phyloP scores from a whole-genome alignment of 208 protist genomes.

The Angomonas deanei region DNA sequence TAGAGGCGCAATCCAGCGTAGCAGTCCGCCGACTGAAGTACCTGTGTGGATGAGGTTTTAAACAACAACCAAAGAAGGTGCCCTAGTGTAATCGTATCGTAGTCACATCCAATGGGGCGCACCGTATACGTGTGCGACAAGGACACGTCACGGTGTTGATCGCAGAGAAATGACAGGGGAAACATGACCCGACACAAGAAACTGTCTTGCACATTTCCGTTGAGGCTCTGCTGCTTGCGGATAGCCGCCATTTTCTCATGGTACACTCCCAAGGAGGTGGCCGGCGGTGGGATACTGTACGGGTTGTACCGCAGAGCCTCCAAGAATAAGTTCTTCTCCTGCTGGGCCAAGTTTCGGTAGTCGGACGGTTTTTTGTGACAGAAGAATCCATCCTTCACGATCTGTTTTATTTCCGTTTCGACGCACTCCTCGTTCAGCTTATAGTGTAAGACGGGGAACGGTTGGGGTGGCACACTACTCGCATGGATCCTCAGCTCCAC shows the following conservation, averaged over 20 bases:
- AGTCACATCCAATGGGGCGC: neutral
- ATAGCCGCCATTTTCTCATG: neutral
- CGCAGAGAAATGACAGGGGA: neutral
- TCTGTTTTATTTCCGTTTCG: neutral
- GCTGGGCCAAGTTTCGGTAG: neutral
- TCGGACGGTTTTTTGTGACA: neutral
- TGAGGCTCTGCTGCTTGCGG: neutral
- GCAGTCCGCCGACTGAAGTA: too few relatives aligned
- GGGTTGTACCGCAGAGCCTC: neutral
- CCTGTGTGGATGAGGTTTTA: too few relatives aligned
- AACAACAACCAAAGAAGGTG: conserved; percentile 33
- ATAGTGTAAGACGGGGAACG: neutral
- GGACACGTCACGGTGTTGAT: neutral
- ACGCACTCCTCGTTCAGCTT: neutral
- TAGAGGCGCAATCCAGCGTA: too few relatives aligned
- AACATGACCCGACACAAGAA: neutral
- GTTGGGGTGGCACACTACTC: neutral
- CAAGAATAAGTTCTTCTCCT: neutral
- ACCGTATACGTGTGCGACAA: neutral
- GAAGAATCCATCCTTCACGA: neutral
- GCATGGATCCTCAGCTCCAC: neutral
- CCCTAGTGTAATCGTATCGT: conserved; percentile 23
- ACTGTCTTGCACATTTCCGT: neutral
- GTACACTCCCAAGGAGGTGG: neutral
- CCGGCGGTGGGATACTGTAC: neutral